Evolutionary conservation across 495 filamentous ascomycete species (phyloP).

Genomic region (Halenospora varia): DNA sequence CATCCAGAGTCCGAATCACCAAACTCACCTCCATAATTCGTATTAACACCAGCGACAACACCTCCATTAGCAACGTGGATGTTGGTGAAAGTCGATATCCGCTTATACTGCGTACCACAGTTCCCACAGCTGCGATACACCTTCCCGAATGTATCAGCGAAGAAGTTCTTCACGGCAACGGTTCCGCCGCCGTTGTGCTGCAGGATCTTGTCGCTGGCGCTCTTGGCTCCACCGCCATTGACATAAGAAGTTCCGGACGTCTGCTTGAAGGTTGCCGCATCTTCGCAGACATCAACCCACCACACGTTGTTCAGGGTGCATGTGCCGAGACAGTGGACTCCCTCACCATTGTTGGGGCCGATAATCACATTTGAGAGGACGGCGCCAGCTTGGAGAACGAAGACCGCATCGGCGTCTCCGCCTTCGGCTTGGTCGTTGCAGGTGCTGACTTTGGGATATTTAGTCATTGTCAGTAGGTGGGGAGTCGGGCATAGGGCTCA

Average conservation of each 20-base stretch:
- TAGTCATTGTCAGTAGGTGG: no score
- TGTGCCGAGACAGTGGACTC: constrained; percentile 44
- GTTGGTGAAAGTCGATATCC: no score
- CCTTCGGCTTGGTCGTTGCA: constrained; percentile 44
- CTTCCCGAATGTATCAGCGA: constrained; percentile 42
- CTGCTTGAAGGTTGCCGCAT: constrained; percentile 39
- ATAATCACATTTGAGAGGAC: constrained; percentile 52
- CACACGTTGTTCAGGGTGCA: constrained; percentile 51
- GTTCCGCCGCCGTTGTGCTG: constrained; percentile 61
- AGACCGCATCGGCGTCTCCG: constrained; percentile 48
- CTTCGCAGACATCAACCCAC: constrained; percentile 50
- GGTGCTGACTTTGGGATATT: no score
- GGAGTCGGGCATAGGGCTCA: no score
- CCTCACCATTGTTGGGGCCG: constrained; percentile 48
- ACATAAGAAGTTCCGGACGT: constrained; percentile 33
- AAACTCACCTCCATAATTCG: constrained; percentile 34
- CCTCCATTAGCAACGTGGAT: constrained; percentile 29
- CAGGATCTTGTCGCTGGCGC: constrained; percentile 57
- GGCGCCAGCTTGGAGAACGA: constrained; percentile 42
- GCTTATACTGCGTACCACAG: constrained; percentile 33
- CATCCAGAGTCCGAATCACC: no score
- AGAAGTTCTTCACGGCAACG: constrained; percentile 53
- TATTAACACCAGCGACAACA: constrained; percentile 20
- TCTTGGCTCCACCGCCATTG: constrained; percentile 54
- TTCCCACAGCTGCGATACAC: constrained; percentile 58